Evolutionary conservation across 225 moss, liverwort and hornwort genomes (phyloP).

Genomic region (Pseudoscleropodium purum): DNA sequence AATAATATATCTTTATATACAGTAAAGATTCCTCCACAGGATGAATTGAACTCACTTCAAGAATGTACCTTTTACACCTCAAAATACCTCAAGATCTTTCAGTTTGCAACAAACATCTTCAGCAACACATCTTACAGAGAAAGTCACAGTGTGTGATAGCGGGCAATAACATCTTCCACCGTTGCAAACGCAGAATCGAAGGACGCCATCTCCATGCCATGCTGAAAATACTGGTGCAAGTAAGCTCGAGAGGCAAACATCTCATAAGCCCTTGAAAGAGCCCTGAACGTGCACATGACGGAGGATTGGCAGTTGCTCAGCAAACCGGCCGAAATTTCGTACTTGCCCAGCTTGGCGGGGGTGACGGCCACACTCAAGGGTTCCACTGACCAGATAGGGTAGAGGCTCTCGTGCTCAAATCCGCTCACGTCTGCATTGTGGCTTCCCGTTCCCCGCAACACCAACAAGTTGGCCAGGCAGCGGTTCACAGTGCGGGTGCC

Average conservation of each 20-base stretch:
- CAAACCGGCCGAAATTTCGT: slow-evolving; percentile 59
- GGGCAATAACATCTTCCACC: slow-evolving; percentile 59
- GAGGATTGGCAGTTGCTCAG: slow-evolving; percentile 85
- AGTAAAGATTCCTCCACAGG: background rate
- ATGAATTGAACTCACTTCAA: background rate
- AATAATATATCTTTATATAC: background rate
- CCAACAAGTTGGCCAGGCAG: slow-evolving; percentile 67
- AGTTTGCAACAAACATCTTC: background rate
- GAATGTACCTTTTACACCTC: background rate
- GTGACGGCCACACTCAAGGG: slow-evolving; percentile 58
- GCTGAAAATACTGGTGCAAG: slow-evolving; percentile 75
- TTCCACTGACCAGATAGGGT: slow-evolving; percentile 81
- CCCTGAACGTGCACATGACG: slow-evolving; percentile 51
- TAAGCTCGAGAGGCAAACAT: slow-evolving; percentile 88
- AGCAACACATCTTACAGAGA: background rate
- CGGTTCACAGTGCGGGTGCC: slow-evolving; percentile 38
- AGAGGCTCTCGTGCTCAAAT: slow-evolving; percentile 68
- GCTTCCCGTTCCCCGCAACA: slow-evolving; percentile 65
- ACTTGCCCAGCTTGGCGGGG: slow-evolving; percentile 43
- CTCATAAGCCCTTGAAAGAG: slow-evolving; percentile 53
- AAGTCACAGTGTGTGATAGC: slow-evolving; percentile 3
- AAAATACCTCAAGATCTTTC: no score
- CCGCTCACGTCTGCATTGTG: slow-evolving; percentile 46
- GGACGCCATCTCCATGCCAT: slow-evolving; percentile 69
- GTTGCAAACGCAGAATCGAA: slow-evolving; percentile 90